These are phyloP conservation scores for Xylaria sp. DNA, from an alignment of 2,329 filamentous ascomycete genomes.

Conservation along the genomic window DNA sequence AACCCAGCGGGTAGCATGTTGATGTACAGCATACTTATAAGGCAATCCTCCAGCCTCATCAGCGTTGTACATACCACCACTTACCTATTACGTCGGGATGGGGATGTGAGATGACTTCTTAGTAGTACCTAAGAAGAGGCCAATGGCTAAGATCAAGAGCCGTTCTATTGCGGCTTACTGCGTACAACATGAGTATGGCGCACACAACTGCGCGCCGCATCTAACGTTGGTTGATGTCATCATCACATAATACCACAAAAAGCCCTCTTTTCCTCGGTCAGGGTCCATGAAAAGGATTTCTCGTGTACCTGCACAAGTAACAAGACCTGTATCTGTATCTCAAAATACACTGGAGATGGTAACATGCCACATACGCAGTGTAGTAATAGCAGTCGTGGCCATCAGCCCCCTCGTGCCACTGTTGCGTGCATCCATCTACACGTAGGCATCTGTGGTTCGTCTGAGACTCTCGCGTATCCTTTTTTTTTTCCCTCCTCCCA, in stretches of 20 bases:
- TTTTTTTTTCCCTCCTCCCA: constrained; percentile 14
- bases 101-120: constrained; percentile 5
- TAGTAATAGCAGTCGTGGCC: constrained; percentile 35
- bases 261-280: constrained; percentile 9
- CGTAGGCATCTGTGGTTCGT: constrained; percentile 39
- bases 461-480: constrained; percentile 23
- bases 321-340: constrained; percentile 14
- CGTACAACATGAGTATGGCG: constrained; percentile 16
- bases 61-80: constrained; percentile 1
- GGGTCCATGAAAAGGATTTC: constrained; percentile 24
- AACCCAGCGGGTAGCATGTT: constrained; percentile 12
- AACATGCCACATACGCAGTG: constrained; percentile 33
- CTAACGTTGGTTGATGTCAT: constrained; percentile 34
- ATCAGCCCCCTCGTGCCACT: constrained; percentile 35
- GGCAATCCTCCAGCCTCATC: constrained; percentile 26
- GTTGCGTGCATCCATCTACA: constrained; percentile 37
- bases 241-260: constrained; percentile 29
- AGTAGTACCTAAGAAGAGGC: constrained; percentile 5
- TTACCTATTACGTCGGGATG: constrained; percentile 1
- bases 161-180: constrained; percentile 27
- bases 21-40: constrained; percentile 7
- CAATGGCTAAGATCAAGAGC: constrained; percentile 18
- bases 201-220: constrained; percentile 15
- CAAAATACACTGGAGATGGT: constrained; percentile 17
- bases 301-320: constrained; percentile 26